Conservation (phyloP, 1,284 basidiomycete genomes). For the Papiliotrema laurentii region DNA sequence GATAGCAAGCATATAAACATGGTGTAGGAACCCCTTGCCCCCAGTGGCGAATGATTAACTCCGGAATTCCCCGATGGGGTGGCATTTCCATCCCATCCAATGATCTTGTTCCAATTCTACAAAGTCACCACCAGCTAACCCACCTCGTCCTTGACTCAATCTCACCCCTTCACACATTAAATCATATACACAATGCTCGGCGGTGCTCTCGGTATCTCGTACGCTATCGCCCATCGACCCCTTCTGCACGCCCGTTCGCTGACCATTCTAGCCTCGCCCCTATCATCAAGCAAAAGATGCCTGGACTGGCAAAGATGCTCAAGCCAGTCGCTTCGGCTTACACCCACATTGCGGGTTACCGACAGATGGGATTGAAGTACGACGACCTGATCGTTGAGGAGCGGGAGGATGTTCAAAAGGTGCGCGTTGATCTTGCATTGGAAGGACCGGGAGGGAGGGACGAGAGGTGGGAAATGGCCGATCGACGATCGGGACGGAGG, state of each 20-base stretch:
- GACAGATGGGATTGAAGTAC: slow-evolving; percentile 85
- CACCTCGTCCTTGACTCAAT: not conserved
- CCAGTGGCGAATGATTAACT: too few species aligned
- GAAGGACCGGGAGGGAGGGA: not conserved
- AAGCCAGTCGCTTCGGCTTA: slow-evolving; percentile 83
- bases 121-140: not conserved
- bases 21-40: too few species aligned
- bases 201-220: slow-evolving; percentile 67
- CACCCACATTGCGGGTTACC: slow-evolving; percentile 74
- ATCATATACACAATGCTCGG: slow-evolving; percentile 48
- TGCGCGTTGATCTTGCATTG: slow-evolving; percentile 40
- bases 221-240: not conserved
- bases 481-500: not conserved
- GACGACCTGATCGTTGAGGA: slow-evolving; percentile 95
- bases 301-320: slow-evolving; percentile 52
- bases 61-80: too few species aligned
- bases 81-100: not conserved
- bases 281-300: slow-evolving; percentile 64
- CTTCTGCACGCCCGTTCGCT: not conserved
- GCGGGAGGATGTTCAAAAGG: slow-evolving; percentile 76
- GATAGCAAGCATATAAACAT: too few species aligned
- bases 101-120: slow-evolving; percentile 2
- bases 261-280: slow-evolving; percentile 60
- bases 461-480: not conserved
- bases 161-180: not conserved